Evolutionary conservation across 345 rosid genomes (phyloP), one percentile per base, ranked within the genome.

Genomic region (Psidium friedrichsthalianum): DNA sequence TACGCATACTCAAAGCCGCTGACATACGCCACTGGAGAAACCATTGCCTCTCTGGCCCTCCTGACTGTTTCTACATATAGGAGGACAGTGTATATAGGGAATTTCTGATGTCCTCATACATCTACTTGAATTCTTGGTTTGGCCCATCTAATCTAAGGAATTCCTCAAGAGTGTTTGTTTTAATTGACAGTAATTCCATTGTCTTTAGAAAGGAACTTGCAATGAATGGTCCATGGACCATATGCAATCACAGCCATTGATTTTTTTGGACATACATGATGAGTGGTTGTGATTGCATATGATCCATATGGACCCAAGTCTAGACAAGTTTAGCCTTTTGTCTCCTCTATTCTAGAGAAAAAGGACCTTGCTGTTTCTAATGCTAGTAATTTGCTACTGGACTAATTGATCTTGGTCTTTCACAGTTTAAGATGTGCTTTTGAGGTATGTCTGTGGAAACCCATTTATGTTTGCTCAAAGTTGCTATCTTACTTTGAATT

Each of bases 401-500:
- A 69, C 47, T 61, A 29, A 29, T 61, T 29, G 74, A 20, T 69
- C 44, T 69, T 69, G 74, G 74, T 69, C 44, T 69, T 69, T 32
- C 11, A 0, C 24, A 64, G 44, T 14, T 64, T 64, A 64, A n/a
- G 56, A 54, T 74, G 44, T 82, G 15, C 47, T 52, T 27, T 52
- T 6, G 58, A 5, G 24, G 44, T 82, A 81, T n/a, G 76, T 85
- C 49, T 85, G 85, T 32, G 22, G 55, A 84, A 80, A 18, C 3
- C 3, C 56, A 57, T 59, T 11, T 21, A 54, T 82, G 59, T 55
- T 55, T 6, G 53, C 21, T 78, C 51, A 56, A 57, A 83, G 52
- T 32, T 64, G 78, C 78, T 32, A 82, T 22, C 44, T 51, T 86
- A 83, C 74, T 87, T 87, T 36, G 29, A 91, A 76, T 47, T 51